phyloP scores from a whole-genome alignment of 495 filamentous ascomycete species.

The Pyronema domesticum region DNA sequence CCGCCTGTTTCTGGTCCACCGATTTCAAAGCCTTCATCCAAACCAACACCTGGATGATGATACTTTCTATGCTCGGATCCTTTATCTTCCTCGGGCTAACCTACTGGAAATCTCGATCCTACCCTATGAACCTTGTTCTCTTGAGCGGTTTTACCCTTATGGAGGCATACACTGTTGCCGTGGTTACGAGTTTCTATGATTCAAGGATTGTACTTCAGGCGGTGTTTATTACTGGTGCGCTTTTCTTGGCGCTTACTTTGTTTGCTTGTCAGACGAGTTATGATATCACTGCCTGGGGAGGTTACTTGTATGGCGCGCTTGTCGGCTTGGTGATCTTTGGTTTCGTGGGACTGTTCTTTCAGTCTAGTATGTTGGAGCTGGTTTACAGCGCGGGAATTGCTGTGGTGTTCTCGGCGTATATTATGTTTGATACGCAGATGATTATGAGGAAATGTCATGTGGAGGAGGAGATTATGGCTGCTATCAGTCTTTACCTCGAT shows the following conservation, averaged over 20 bases:
- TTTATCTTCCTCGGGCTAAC: constrained; percentile 41
- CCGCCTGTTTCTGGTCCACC: constrained; percentile 65
- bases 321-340: constrained; percentile 86
- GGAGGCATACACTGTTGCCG: constrained; percentile 85
- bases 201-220: constrained; percentile 71
- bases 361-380: constrained; percentile 59
- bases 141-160: constrained; percentile 76
- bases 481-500: constrained; percentile 88
- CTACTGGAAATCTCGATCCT: constrained; percentile 95
- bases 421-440: constrained; percentile 89
- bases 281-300: constrained; percentile 93
- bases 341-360: constrained; percentile 75
- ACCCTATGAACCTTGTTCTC: constrained; percentile 88
- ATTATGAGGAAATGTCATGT: constrained; percentile 90
- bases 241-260: constrained; percentile 80
- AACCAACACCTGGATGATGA: constrained; percentile 64
- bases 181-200: constrained; percentile 77
- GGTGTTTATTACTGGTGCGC: constrained; percentile 71
- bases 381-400: constrained; percentile 65
- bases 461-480: constrained; percentile 95
- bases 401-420: constrained; percentile 81
- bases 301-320: constrained; percentile 76
- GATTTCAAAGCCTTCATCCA: constrained; percentile 81
- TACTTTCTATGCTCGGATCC: constrained; percentile 39
- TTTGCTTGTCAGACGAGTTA: constrained; percentile 98